Percentiles rank a stretch among this genome's conserved stretches.
Evolutionary conservation across 805 yeast genomes (phyloP).

Genomic region (Wickerhamiella hasegawae): DNA sequence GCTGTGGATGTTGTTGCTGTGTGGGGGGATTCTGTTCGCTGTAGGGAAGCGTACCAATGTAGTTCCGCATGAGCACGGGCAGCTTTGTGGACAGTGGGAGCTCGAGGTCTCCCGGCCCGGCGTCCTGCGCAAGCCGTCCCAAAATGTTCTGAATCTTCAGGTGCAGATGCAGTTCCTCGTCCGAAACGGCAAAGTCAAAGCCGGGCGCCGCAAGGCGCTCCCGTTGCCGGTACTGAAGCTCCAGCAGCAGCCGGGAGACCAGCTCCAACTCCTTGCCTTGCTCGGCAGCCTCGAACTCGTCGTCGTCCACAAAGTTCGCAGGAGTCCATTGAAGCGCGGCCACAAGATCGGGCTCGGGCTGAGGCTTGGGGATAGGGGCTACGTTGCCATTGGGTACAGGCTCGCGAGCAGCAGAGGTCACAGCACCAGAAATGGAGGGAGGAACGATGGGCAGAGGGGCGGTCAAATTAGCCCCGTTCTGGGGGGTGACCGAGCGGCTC

Average conservation of each 20-base stretch:
- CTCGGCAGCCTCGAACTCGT: constrained; percentile 33
- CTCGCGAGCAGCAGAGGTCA: not conserved
- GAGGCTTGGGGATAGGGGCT: not conserved
- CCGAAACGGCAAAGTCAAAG: constrained; percentile 14
- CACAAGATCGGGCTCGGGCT: constrained; percentile 7
- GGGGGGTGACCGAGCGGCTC: not conserved
- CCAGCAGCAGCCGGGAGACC: constrained; percentile 27
- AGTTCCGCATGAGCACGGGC: constrained; percentile 60
- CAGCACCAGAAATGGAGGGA: not conserved
- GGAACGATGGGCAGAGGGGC: not conserved
- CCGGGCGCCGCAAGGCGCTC: constrained; percentile 24
- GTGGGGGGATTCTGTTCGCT: not conserved
- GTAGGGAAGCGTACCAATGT: constrained; percentile 59
- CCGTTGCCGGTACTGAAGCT: constrained; percentile 36
- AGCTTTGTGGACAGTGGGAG: constrained; percentile 21
- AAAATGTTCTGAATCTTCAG: constrained; percentile 24
- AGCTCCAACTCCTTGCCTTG: constrained; percentile 29
- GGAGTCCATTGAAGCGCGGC: constrained; percentile 37
- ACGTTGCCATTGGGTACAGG: not conserved
- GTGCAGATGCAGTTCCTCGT: constrained; percentile 21
- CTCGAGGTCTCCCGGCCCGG: constrained; percentile 11
- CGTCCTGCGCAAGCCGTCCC: constrained; percentile 28
- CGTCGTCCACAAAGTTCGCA: constrained; percentile 31
- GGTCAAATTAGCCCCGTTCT: too few species aligned
- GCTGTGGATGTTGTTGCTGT: too few species aligned